Conservation (phyloP, 352 stramenopile genomes). For the Blastocystis sp. region DNA sequence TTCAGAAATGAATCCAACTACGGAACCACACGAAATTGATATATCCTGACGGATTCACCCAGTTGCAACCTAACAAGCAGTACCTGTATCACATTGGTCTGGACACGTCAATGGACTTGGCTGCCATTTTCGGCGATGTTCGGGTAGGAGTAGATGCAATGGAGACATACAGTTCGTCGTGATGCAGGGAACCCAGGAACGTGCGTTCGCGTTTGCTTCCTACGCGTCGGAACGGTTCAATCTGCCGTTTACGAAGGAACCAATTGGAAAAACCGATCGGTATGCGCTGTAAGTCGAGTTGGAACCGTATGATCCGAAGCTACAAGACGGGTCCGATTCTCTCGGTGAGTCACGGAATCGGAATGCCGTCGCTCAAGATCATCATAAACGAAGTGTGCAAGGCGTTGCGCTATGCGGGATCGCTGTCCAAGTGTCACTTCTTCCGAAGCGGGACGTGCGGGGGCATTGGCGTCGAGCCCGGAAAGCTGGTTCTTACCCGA, state of each 20-base stretch:
- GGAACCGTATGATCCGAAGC: not conserved
- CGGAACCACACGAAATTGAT: not conserved
- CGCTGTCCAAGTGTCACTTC: not conserved
- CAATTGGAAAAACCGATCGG: constrained; percentile 51
- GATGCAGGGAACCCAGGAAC: constrained; percentile 34
- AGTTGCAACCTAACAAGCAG: not conserved
- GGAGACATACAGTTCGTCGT: constrained; percentile 30
- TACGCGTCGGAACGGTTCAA: not conserved
- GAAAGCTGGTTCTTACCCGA: constrained; percentile 10
- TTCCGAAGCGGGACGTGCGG: constrained; percentile 29
- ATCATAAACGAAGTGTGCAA: constrained; percentile 49
- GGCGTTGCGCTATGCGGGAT: constrained; percentile 10
- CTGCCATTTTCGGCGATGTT: constrained; percentile 5
- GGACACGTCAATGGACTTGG: constrained; percentile 44
- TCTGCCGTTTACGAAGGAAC: constrained; percentile 12
- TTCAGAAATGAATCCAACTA: constrained; percentile 22
- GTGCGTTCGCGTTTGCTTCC: not conserved
- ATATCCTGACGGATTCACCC: not conserved
- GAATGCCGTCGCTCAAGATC: constrained; percentile 31
- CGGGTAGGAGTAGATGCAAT: not conserved
- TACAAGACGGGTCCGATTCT: constrained; percentile 1
- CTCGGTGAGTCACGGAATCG: constrained; percentile 40
- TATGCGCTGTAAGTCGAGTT: constrained; percentile 10
- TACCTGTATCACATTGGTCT: constrained; percentile 34
- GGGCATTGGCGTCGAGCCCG: constrained; percentile 24